Evolutionary conservation across 2,329 filamentous ascomycete genomes (phyloP), one percentile per base, ranked within the genome.

Genomic region (Diaporthe batatas): DNA sequence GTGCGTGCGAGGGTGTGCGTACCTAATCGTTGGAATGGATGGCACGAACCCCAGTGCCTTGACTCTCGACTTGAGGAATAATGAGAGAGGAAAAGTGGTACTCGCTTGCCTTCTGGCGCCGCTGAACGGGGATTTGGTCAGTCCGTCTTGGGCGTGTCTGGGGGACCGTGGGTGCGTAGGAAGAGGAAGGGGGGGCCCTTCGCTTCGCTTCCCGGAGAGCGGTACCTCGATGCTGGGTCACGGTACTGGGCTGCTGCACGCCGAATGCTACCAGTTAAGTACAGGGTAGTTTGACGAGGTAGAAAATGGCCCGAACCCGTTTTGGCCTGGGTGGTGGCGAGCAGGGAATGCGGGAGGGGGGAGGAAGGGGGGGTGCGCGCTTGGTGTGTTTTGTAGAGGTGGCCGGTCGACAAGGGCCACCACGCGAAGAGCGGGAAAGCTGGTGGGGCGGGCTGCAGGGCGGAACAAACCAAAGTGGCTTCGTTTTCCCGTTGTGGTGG

Each of bases 11-110:
- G 59, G 59, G 36, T 65, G 29, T 36, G 82, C 83, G 82, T 84
- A 85, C 85, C 86, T 87, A 78, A 70, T 87, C 11, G 36, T 12
- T 39, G 36, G 36, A 39, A 39, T 39, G 83, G 85, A 85, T 86
- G 84, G 84, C 82, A 82, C 82, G 83, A 82, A 81, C 80, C 79
- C 80, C 75, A 67, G 74, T 72, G 70, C 73, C 74, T 64, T 44
- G 57, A 44, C 57, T 62, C 36, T 54, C 57, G 65, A 69, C 70
- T 69, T 77, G 74, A 78, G 76, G 76, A 79, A 79, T 78, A 78
- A 76, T 76, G 76, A 71, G 75, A 42, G 70, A 7, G 55, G 55
- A 42, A 47, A 69, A 72, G 77, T 73, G 75, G 76, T 73, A 77
- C 74, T 69, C 72, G 64, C 54, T 54, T 54, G 64, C 72, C 72